Evolutionary conservation across 345 rosid species (phyloP).

Genomic region (Hibiscus mutabilis): DNA sequence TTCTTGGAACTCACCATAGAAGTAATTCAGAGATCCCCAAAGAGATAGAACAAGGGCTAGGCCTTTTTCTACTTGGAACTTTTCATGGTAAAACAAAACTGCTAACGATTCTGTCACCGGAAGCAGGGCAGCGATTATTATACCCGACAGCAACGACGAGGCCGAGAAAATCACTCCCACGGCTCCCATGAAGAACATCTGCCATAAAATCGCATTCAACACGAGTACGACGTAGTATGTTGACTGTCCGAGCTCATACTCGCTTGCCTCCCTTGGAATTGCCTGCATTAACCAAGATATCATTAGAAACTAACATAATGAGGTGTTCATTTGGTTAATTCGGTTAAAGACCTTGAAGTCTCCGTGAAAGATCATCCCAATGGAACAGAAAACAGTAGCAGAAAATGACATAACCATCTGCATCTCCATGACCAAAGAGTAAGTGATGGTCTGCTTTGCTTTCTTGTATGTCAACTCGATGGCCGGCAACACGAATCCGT

Average conservation of each 20-base stretch:
- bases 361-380: slow-evolving; percentile 25
- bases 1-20: slow-evolving; percentile 24
- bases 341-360: slow-evolving; percentile 17
- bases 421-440: slow-evolving; percentile 27
- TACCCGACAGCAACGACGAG: slow-evolving; percentile 28
- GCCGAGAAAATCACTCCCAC: slow-evolving; percentile 21
- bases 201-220: slow-evolving; percentile 24
- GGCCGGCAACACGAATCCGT: slow-evolving; percentile 28
- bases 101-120: slow-evolving; percentile 28
- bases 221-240: slow-evolving; percentile 18
- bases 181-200: slow-evolving; percentile 36
- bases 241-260: slow-evolving; percentile 14
- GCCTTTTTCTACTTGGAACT: slow-evolving; percentile 13
- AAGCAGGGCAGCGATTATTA: slow-evolving; percentile 23
- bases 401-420: slow-evolving; percentile 29
- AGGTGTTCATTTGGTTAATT: background rate
- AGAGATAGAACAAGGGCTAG: slow-evolving; percentile 22
- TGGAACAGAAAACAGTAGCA: slow-evolving; percentile 25
- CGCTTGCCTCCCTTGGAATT: slow-evolving; percentile 19
- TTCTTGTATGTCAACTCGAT: slow-evolving; percentile 17
- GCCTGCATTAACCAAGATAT: slow-evolving; percentile 15
- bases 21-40: slow-evolving; percentile 30
- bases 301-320: background rate
- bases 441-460: slow-evolving; percentile 10
- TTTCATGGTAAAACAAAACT: slow-evolving; percentile 25